A percentile compares a stretch with the other conserved stretches of the same genome.
Conservation (phyloP, 208 protist genomes). For the Acanthamoeba triangularis region DNA sequence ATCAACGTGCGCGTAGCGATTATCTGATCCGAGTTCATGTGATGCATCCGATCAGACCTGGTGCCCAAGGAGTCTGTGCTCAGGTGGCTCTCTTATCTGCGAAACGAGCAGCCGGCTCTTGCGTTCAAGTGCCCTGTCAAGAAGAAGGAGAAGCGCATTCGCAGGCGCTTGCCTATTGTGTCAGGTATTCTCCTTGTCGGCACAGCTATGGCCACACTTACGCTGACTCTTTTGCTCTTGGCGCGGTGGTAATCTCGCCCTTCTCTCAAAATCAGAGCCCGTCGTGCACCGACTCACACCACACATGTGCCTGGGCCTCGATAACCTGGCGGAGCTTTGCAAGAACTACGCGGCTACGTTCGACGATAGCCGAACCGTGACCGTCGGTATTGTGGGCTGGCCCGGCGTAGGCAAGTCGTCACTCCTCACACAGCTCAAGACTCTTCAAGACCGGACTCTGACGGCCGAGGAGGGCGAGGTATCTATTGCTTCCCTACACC, state of each 20-base stretch:
- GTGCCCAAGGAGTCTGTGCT: conserved; percentile 40
- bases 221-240: background rate
- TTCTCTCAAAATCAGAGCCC: background rate
- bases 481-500: background rate
- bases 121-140: conserved; percentile 60
- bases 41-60: background rate
- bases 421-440: conserved; percentile 2
- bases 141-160: conserved; percentile 26
- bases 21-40: background rate
- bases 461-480: background rate
- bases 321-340: conserved; percentile 1
- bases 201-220: too few relatives aligned
- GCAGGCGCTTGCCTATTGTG: background rate
- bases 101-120: conserved; percentile 20
- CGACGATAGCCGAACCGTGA: background rate
- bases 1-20: background rate
- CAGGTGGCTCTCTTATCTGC: conserved; percentile 23
- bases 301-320: conserved; percentile 1
- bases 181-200: background rate
- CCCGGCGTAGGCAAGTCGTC: background rate
- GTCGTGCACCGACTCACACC: conserved; percentile 11
- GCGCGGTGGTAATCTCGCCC: background rate
- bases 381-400: background rate
- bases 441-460: background rate
- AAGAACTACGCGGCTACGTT: conserved; percentile 5